phyloP scores from a whole-genome alignment of 768 basidiomycete species.

The Fistulinella prunicolor region DNA sequence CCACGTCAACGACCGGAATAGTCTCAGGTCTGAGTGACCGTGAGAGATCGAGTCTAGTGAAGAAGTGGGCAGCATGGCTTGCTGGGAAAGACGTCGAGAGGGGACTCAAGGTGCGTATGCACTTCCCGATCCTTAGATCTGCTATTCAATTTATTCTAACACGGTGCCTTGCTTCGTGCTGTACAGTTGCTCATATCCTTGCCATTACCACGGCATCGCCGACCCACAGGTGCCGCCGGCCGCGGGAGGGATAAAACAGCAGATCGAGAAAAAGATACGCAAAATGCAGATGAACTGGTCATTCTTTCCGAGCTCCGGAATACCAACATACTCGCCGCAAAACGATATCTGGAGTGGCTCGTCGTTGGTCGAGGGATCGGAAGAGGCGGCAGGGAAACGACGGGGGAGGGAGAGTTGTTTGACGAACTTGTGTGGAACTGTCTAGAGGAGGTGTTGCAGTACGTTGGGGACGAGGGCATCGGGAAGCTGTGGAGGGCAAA shows the following conservation, averaged over 20 bases:
- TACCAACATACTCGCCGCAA: slow-evolving; percentile 44
- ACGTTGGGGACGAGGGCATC: slow-evolving; percentile 48
- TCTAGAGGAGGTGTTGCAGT: slow-evolving; percentile 49
- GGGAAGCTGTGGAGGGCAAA: slow-evolving; percentile 72
- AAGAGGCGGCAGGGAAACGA: slow-evolving; percentile 22
- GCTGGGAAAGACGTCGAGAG: slow-evolving; percentile 62
- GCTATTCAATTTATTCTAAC: not conserved
- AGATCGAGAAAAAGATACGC: slow-evolving; percentile 22
- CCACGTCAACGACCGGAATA: not conserved
- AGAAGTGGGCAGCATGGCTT: slow-evolving; percentile 82
- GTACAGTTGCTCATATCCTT: slow-evolving; percentile 22
- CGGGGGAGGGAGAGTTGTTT: slow-evolving; percentile 45
- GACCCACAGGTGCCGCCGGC: slow-evolving; percentile 16
- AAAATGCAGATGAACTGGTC: slow-evolving; percentile 22
- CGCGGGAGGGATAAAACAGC: slow-evolving; percentile 22
- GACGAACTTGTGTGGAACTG: slow-evolving; percentile 58
- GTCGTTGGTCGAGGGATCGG: slow-evolving; percentile 58
- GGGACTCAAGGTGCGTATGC: slow-evolving; percentile 59
- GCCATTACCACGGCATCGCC: slow-evolving; percentile 17
- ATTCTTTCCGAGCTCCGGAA: slow-evolving; percentile 30
- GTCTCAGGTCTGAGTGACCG: slow-evolving; percentile 15
- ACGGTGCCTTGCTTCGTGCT: not conserved
- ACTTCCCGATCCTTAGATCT: not conserved
- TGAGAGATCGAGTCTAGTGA: slow-evolving; percentile 56
- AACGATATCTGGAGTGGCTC: slow-evolving; percentile 76